Percentiles rank a stretch among this genome's conserved stretches.
Evolutionary conservation across 306 rosid genomes (phyloP).

Genomic region (Abrus pulchellus): DNA sequence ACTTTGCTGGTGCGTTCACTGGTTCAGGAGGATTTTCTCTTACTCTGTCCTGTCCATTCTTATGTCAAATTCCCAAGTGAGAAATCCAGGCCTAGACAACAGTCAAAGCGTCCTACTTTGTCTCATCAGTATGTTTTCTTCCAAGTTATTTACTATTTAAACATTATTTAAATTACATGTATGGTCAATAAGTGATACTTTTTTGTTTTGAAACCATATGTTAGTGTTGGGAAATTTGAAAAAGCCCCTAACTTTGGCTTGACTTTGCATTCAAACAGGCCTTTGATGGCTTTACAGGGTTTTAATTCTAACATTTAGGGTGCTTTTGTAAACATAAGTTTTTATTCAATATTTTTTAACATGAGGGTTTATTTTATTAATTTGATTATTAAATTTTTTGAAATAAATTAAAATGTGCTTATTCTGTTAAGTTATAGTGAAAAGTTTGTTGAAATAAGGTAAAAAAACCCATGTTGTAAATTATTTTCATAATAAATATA

Average conservation of each 20-base stretch:
- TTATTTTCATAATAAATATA: background rate
- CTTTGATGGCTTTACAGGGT: background rate
- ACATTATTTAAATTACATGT: conserved; percentile 22
- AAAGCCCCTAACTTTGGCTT: too few species aligned
- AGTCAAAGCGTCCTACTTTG: conserved; percentile 39
- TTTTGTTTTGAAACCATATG: too few species aligned
- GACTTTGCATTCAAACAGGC: background rate
- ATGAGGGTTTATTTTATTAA: too few species aligned
- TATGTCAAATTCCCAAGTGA: conserved; percentile 73
- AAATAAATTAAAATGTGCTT: too few species aligned
- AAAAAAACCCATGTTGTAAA: too few species aligned
- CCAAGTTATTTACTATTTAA: conserved; percentile 6
- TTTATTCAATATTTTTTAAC: too few species aligned
- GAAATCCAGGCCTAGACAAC: conserved; percentile 59
- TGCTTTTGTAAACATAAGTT: too few species aligned
- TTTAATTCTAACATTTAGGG: background rate
- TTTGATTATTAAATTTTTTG: too few species aligned
- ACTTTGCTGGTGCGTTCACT: conserved; percentile 36
- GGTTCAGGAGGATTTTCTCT: conserved; percentile 71
- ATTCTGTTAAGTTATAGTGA: too few species aligned
- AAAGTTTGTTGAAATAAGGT: too few species aligned
- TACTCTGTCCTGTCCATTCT: conserved; percentile 88
- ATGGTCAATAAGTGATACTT: too few species aligned
- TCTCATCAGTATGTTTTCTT: conserved; percentile 49
- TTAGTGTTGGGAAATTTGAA: too few species aligned